Evolutionary conservation across 148 eudicot species (phyloP).

Genomic region (Dysphania ambrosioides): DNA sequence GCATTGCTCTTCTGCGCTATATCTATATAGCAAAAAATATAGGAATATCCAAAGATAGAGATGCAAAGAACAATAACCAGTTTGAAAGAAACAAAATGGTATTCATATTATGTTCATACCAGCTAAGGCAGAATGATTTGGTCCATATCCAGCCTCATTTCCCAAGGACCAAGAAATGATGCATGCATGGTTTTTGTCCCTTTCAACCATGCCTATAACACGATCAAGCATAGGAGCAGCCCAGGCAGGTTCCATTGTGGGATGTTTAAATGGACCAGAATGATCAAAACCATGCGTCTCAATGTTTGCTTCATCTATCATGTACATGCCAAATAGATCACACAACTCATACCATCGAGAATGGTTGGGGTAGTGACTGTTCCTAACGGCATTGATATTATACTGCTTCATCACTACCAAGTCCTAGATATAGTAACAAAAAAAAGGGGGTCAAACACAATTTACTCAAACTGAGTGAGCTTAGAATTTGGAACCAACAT

Average conservation of each 20-base stretch:
- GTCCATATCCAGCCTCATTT: conserved; percentile 92
- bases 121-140: conserved; percentile 92
- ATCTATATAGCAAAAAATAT: background rate
- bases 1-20: background rate
- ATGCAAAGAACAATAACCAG: background rate
- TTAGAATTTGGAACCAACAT: background rate
- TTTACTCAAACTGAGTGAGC: background rate
- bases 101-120: conserved; percentile 44
- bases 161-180: conserved; percentile 94
- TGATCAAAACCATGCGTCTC: conserved; percentile 96
- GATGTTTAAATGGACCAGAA: conserved; percentile 72
- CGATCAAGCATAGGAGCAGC: conserved; percentile 89
- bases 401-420: conserved; percentile 91
- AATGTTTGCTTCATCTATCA: conserved; percentile 98
- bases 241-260: conserved; percentile 76
- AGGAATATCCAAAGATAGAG: background rate
- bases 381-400: conserved; percentile 90
- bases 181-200: conserved; percentile 96
- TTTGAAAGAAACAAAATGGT: conserved; percentile 4
- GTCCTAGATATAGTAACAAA: conserved; percentile 49
- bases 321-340: conserved; percentile 95
- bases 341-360: conserved; percentile 96
- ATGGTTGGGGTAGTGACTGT: conserved; percentile 97
- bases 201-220: conserved; percentile 88
- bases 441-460: background rate